These are phyloP conservation scores for Hanseniaspora clermontiae DNA, from an alignment of 805 yeast species.

Conservation along the genomic window DNA sequence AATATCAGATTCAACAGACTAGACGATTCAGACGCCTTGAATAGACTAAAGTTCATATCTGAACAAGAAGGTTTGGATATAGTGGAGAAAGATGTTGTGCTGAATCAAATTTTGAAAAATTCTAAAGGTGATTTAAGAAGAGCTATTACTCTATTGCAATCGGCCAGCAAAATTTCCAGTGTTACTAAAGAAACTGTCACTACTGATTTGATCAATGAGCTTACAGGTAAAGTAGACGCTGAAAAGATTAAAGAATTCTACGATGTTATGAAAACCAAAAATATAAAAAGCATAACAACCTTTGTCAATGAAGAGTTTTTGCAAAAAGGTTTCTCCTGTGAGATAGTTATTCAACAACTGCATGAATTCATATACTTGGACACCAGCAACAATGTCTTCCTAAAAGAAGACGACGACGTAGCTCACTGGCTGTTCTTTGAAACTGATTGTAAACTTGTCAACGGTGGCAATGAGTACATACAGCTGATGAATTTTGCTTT, in stretches of 20 bases:
- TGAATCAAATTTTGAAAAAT: constrained; percentile 53
- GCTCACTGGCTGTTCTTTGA: constrained; percentile 57
- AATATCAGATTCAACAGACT: constrained; percentile 81
- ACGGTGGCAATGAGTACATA: constrained; percentile 82
- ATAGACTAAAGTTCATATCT: constrained; percentile 50
- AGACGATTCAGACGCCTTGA: constrained; percentile 56
- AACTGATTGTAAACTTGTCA: constrained; percentile 59
- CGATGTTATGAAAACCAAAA: constrained; percentile 27
- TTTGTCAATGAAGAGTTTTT: constrained; percentile 38
- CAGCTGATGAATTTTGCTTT: constrained; percentile 57
- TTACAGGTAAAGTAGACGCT: constrained; percentile 63
- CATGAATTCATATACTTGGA: constrained; percentile 41
- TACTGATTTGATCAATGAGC: constrained; percentile 42
- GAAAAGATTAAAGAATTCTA: constrained; percentile 34
- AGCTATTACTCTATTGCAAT: constrained; percentile 81
- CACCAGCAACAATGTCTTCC: constrained; percentile 14
- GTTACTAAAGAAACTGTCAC: constrained; percentile 34
- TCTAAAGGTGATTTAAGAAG: constrained; percentile 85
- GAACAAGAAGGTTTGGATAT: constrained; percentile 34
- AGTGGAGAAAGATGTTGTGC: constrained; percentile 28
- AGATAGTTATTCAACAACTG: constrained; percentile 55
- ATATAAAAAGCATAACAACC: constrained; percentile 27
- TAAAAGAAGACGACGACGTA: constrained; percentile 43
- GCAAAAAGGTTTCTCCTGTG: constrained; percentile 67
- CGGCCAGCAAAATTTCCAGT: constrained; percentile 48